Percentiles rank a stretch among this genome's conserved stretches.
Conservation (phyloP, 768 basidiomycete genomes). For the Chalciporus chontae region DNA sequence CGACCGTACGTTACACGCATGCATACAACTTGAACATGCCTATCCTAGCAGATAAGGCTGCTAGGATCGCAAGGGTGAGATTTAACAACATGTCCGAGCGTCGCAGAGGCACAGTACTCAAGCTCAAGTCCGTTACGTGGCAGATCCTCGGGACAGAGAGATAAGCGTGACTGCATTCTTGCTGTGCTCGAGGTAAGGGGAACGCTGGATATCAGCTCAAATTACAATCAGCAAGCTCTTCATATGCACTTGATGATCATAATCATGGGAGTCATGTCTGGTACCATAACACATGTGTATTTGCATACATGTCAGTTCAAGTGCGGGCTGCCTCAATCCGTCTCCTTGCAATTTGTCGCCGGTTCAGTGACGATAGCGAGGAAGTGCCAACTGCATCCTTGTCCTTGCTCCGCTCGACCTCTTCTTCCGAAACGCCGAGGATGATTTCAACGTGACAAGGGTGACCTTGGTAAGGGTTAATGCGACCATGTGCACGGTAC, state of each 20-base stretch:
- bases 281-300: neutral
- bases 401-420: constrained; percentile 92
- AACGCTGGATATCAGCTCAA: neutral
- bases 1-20: too few species aligned
- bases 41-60: too few species aligned
- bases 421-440: constrained; percentile 70
- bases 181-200: neutral
- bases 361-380: constrained; percentile 67
- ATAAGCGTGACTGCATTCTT: neutral
- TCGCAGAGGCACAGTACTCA: too few species aligned
- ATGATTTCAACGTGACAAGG: constrained; percentile 97
- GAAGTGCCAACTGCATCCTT: constrained; percentile 50
- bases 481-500: constrained; percentile 96
- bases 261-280: neutral
- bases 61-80: too few species aligned
- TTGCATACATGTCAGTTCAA: constrained; percentile 27
- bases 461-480: constrained; percentile 99
- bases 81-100: too few species aligned
- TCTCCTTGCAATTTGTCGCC: constrained; percentile 82
- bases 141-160: too few species aligned
- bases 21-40: too few species aligned
- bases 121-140: too few species aligned
- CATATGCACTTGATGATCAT: neutral
- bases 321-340: constrained; percentile 81
- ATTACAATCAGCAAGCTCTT: neutral